These are phyloP conservation scores for Monosporascus cannonballus DNA, from an alignment of 2,329 filamentous ascomycete genomes.

Conservation along the genomic window DNA sequence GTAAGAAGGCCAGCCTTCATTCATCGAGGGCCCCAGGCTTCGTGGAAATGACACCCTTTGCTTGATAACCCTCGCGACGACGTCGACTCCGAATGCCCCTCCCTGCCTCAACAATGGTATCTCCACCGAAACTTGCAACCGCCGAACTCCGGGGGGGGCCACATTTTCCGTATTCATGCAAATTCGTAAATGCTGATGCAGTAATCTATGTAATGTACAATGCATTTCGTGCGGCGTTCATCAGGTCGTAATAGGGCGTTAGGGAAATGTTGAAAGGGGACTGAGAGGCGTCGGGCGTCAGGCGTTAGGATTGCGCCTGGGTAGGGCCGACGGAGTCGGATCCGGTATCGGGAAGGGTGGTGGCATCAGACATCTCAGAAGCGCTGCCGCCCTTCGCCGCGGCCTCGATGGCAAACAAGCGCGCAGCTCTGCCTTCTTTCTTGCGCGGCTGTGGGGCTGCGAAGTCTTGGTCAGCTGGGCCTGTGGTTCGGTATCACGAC, in stretches of 20 bases:
- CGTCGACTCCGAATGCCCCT: no score
- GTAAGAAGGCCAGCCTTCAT: no score
- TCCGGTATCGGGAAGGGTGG: constrained; percentile 13
- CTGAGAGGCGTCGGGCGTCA: not conserved
- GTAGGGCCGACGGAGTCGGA: not conserved
- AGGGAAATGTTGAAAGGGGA: not conserved
- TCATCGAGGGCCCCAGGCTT: no score
- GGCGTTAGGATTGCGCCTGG: not conserved
- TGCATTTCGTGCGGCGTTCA: not conserved
- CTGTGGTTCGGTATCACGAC: not conserved
- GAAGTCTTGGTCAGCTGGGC: constrained; percentile 7
- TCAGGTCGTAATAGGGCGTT: not conserved
- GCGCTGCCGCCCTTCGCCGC: constrained; percentile 15
- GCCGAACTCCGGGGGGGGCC: no score
- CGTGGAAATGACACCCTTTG: no score
- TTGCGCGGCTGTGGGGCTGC: constrained; percentile 29
- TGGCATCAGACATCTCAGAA: constrained; percentile 21
- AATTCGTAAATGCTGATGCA: not conserved
- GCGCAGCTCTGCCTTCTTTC: constrained; percentile 29
- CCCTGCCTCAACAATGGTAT: not conserved
- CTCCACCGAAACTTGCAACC: not conserved
- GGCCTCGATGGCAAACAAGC: constrained; percentile 25
- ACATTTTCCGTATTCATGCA: not conserved
- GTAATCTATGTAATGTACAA: not conserved
- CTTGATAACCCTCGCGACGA: no score